These are phyloP conservation scores for Halteria grandinella DNA, from an alignment of 73 alveolate species.

Conservation along the genomic window DNA sequence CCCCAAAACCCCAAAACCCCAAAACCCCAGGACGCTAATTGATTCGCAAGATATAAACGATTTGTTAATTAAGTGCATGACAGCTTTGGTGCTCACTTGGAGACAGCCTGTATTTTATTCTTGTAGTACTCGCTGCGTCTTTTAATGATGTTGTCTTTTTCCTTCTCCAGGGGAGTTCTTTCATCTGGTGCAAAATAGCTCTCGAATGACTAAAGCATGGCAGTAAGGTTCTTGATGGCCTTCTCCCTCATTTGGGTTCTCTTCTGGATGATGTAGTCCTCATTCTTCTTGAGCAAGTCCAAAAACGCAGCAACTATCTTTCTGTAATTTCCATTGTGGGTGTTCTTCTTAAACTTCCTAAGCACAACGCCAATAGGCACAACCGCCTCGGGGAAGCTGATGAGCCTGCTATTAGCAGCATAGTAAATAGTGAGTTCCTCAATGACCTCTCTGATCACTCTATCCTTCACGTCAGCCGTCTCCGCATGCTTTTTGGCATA, in stretches of 20 bases:
- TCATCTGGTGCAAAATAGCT: conserved; percentile 10
- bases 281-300: conserved; percentile 42
- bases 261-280: conserved; percentile 13
- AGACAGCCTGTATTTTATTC: conserved; percentile 21
- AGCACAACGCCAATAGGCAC: conserved; percentile 40
- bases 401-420: conserved; percentile 6
- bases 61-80: not conserved
- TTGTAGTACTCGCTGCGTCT: not conserved
- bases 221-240: conserved; percentile 13
- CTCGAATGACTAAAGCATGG: not conserved
- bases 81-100: not conserved
- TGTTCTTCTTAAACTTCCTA: conserved; percentile 50
- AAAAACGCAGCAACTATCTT: conserved; percentile 37
- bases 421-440: conserved; percentile 40
- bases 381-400: conserved; percentile 54
- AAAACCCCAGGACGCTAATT: too few species aligned
- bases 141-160: conserved; percentile 18
- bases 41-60: not conserved
- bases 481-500: conserved; percentile 34
- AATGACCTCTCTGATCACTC: conserved; percentile 24
- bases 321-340: conserved; percentile 17
- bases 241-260: conserved; percentile 23
- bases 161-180: conserved; percentile 22
- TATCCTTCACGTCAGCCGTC: conserved; percentile 37
- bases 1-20: too few species aligned